Percentiles rank a stretch among this genome's conserved stretches.
These are phyloP conservation scores for Trypanosoma rangeli DNA, from an alignment of 208 protist genomes.

Conservation along the genomic window DNA sequence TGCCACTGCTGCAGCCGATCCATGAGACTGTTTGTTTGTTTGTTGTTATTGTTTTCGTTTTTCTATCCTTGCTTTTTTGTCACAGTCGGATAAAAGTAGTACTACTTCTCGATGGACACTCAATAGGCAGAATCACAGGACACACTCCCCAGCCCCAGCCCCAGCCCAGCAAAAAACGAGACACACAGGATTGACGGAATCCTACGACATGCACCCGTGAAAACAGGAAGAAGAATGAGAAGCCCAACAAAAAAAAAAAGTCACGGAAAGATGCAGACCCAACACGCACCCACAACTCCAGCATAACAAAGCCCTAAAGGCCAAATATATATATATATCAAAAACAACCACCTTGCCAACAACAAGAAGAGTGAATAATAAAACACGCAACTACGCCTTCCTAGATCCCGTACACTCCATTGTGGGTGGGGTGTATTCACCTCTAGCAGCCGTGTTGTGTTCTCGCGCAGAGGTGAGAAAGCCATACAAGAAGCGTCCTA, in stretches of 20 bases:
- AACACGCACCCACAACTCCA: neutral
- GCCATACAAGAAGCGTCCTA: neutral
- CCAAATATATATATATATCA: constrained; percentile 6
- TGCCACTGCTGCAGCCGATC: constrained; percentile 42
- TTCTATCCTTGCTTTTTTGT: neutral
- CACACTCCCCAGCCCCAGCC: too few species aligned
- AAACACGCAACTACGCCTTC: constrained; percentile 4
- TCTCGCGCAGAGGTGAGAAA: neutral
- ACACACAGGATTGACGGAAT: neutral
- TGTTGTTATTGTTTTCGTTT: neutral
- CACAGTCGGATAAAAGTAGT: neutral
- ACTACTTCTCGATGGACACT: neutral
- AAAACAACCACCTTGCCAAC: constrained; percentile 5
- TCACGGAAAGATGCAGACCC: neutral
- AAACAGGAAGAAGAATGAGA: neutral
- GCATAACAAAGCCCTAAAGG: neutral
- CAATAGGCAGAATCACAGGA: neutral
- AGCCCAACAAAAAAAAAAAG: neutral
- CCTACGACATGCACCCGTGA: neutral
- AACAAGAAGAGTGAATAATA: constrained; percentile 10
- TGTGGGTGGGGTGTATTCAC: neutral
- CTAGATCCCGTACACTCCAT: neutral
- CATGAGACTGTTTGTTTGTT: constrained; percentile 27
- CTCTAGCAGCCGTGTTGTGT: neutral
- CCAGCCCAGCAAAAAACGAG: neutral